Percentiles rank a stretch among this genome's conserved stretches.
These are phyloP conservation scores for Trypanosomatidae sp. DNA, from an alignment of 208 protist genomes.

Conservation along the genomic window DNA sequence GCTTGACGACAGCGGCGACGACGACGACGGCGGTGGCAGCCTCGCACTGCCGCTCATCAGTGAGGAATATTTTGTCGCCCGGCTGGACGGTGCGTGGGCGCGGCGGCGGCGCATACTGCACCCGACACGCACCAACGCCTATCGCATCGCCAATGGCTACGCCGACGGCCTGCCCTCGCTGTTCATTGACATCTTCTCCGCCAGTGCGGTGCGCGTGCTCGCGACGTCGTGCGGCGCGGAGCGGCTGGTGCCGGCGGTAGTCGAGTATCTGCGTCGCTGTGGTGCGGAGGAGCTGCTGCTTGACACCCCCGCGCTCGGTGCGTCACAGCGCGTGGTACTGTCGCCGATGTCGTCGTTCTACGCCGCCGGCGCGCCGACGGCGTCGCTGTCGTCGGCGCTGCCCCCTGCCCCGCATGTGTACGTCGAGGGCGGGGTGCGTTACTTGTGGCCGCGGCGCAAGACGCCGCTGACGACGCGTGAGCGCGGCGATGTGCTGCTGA, in stretches of 20 bases:
- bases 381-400: conserved; percentile 7
- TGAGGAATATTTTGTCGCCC: conserved; percentile 68
- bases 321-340: conserved; percentile 21
- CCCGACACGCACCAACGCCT: conserved; percentile 44
- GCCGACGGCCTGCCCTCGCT: conserved; percentile 64
- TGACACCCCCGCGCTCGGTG: conserved; percentile 44
- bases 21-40: neutral
- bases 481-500: conserved; percentile 43
- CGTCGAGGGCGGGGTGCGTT: conserved; percentile 52
- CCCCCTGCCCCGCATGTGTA: conserved; percentile 15
- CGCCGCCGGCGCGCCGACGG: conserved; percentile 36
- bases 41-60: conserved; percentile 41
- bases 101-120: conserved; percentile 31
- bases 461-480: conserved; percentile 17
- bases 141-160: conserved; percentile 60
- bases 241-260: conserved; percentile 51
- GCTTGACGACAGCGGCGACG: no score
- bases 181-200: conserved; percentile 73
- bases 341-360: no score
- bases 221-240: conserved; percentile 56
- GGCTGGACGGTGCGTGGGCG: conserved; percentile 42
- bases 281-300: conserved; percentile 70
- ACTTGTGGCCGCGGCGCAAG: conserved; percentile 30
- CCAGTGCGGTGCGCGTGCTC: conserved; percentile 56
- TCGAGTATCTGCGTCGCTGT: conserved; percentile 43